Conservation (phyloP, 2,329 filamentous ascomycete genomes). For the Aspergillus piperis region DNA sequence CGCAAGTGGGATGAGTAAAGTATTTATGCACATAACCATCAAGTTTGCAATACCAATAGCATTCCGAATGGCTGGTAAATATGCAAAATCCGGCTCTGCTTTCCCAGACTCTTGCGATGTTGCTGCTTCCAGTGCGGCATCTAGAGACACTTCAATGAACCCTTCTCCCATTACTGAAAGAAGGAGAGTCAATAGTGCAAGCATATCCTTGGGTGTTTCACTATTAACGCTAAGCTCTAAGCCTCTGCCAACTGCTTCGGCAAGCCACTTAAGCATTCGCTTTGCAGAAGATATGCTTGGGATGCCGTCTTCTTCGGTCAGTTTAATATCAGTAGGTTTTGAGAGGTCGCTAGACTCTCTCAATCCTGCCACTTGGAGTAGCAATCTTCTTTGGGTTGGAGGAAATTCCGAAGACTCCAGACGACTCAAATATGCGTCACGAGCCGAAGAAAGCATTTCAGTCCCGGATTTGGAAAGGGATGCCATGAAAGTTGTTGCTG, state of each 20-base stretch:
- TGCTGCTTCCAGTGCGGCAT: constrained; percentile 72
- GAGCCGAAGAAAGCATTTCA: constrained; percentile 81
- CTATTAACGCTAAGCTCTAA: constrained; percentile 84
- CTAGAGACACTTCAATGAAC: constrained; percentile 66
- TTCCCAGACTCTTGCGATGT: constrained; percentile 76
- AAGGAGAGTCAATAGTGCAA: constrained; percentile 77
- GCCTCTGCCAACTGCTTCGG: constrained; percentile 87
- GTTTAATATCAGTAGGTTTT: constrained; percentile 82
- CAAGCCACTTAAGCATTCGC: constrained; percentile 96
- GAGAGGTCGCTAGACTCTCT: constrained; percentile 64
- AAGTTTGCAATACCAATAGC: constrained; percentile 88
- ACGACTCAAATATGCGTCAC: constrained; percentile 86
- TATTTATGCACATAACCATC: constrained; percentile 88
- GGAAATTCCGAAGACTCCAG: constrained; percentile 88
- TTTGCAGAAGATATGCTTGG: constrained; percentile 87
- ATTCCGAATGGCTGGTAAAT: constrained; percentile 74
- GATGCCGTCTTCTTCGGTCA: constrained; percentile 84
- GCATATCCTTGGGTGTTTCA: constrained; percentile 93
- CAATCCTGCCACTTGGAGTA: constrained; percentile 84
- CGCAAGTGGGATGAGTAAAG: constrained; percentile 85
- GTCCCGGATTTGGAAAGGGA: constrained; percentile 87
- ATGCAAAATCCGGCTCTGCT: constrained; percentile 82
- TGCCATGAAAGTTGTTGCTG: constrained; percentile 87
- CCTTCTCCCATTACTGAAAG: constrained; percentile 86
- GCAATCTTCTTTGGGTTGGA: constrained; percentile 82